These are phyloP conservation scores for Diaporthe caulivora DNA, from an alignment of 2,329 filamentous ascomycete species.

Conservation along the genomic window DNA sequence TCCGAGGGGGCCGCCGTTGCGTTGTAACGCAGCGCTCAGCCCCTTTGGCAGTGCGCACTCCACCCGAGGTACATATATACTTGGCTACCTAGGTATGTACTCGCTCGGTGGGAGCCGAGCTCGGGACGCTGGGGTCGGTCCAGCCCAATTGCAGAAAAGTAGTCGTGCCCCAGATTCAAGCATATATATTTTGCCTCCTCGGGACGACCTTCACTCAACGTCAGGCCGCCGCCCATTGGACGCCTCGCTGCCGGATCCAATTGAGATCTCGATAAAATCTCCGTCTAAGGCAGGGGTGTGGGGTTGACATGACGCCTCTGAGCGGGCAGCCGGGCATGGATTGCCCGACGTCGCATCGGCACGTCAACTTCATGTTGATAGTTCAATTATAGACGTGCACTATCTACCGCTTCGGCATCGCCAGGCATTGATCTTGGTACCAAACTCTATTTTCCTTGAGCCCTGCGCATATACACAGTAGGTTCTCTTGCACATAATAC, in stretches of 20 bases:
- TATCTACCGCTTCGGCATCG: not conserved
- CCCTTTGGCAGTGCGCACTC: slow-evolving; percentile 5
- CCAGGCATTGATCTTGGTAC: not conserved
- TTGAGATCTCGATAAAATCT: slow-evolving; percentile 10
- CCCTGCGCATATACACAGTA: not conserved
- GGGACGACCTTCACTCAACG: not conserved
- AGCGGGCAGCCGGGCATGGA: not conserved
- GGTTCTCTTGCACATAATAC: not conserved
- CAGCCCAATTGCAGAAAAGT: not conserved
- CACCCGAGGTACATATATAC: not conserved
- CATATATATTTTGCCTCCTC: not conserved
- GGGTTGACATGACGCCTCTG: slow-evolving; percentile 19
- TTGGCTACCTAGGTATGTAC: no score
- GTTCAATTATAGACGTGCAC: not conserved
- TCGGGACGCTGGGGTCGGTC: not conserved
- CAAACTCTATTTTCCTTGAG: not conserved
- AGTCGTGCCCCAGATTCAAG: not conserved
- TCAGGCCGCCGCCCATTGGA: not conserved
- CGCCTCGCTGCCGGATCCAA: slow-evolving; percentile 7
- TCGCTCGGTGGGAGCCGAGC: not conserved
- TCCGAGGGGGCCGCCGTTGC: slow-evolving; percentile 25
- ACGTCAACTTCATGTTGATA: not conserved
- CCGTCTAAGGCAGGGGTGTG: slow-evolving; percentile 20
- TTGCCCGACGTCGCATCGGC: slow-evolving; percentile 22
- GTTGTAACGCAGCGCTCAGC: slow-evolving; percentile 11